A percentile compares a stretch with the other conserved stretches of the same genome.
Conservation (phyloP, 164 flowering plant genomes). For the Tetracentron sinense region DNA sequence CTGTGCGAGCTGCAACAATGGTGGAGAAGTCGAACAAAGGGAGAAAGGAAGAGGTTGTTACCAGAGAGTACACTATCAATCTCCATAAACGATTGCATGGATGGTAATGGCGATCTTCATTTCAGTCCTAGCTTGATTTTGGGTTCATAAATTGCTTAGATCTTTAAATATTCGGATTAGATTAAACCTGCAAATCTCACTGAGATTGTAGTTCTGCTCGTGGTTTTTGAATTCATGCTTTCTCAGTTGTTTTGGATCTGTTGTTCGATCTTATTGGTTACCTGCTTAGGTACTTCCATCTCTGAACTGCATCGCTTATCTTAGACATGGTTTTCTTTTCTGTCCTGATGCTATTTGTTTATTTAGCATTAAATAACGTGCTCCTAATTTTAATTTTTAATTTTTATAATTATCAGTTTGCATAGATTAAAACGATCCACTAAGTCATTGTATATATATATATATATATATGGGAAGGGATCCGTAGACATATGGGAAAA, state of each 20-base stretch:
- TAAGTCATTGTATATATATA: no score
- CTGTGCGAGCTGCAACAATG: conserved; percentile 22
- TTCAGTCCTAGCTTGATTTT: not conserved
- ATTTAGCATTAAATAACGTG: no score
- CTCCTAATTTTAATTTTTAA: no score
- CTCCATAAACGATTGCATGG: conserved; percentile 62
- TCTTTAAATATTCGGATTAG: not conserved
- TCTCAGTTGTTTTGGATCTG: not conserved
- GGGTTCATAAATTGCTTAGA: not conserved
- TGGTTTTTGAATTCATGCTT: not conserved
- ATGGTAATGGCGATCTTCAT: conserved; percentile 26
- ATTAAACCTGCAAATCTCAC: not conserved
- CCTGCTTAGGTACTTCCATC: no score
- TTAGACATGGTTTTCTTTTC: no score
- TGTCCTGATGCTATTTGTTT: no score
- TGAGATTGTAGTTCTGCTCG: not conserved
- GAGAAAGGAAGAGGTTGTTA: conserved; percentile 54
- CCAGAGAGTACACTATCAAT: conserved; percentile 57
- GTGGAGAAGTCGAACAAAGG: conserved; percentile 38
- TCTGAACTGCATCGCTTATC: no score
- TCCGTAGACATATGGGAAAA: no score
- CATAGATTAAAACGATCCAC: no score
- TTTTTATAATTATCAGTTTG: no score
- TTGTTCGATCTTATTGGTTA: not conserved
- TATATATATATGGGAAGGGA: no score